Evolutionary conservation across 192 early-diverging fungal genomes (phyloP).

Genomic region (Entomortierella beljakovae): DNA sequence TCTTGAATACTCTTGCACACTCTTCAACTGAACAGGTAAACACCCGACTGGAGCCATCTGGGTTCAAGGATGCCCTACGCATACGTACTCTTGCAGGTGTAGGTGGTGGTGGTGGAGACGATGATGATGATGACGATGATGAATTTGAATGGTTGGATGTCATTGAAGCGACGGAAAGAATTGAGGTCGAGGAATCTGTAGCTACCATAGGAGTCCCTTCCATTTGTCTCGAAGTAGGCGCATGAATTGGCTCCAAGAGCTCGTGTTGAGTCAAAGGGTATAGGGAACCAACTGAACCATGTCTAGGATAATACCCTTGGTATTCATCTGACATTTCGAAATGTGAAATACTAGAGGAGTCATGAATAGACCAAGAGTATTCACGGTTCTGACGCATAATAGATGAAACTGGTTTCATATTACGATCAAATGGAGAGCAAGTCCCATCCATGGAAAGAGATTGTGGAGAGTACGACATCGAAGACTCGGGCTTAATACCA

Average conservation of each 20-base stretch:
- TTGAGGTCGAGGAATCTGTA: constrained; percentile 33
- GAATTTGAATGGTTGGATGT: neutral
- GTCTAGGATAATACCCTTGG: constrained; percentile 15
- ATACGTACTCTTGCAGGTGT: constrained; percentile 6
- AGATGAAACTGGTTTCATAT: neutral
- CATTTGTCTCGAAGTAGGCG: neutral
- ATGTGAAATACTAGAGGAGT: neutral
- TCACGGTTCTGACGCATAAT: constrained; percentile 10
- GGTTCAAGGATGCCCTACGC: constrained; percentile 33
- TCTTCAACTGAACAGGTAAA: constrained; percentile 60
- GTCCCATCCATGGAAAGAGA: too few species aligned
- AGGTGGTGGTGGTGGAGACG: neutral
- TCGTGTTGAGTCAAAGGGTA: constrained; percentile 40
- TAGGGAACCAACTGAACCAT: constrained; percentile 36
- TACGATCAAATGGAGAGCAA: neutral
- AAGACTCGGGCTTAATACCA: neutral
- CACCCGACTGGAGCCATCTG: constrained; percentile 8
- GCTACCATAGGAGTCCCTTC: constrained; percentile 23
- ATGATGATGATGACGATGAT: constrained; percentile 9
- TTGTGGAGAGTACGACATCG: neutral
- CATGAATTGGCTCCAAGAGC: constrained; percentile 21
- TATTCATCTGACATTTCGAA: constrained; percentile 32
- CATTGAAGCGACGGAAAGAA: constrained; percentile 15
- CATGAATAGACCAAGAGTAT: constrained; percentile 21
- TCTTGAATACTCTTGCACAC: constrained; percentile 64